phyloP scores from a whole-genome alignment of 176 grass and related monocot genomes.

The Ensete glaucum region DNA sequence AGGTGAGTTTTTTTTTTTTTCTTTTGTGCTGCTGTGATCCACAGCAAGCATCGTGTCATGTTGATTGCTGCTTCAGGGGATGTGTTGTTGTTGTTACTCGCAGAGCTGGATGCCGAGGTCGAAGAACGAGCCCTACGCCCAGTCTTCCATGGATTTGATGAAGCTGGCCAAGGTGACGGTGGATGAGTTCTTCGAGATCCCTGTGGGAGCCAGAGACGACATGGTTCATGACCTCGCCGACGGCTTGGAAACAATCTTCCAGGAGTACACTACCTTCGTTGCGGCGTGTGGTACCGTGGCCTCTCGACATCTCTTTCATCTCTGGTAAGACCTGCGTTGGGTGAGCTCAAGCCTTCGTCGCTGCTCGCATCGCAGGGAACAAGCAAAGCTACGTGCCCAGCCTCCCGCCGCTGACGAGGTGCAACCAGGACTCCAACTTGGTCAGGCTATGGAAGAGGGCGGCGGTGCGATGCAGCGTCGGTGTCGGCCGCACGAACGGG shows the following conservation, averaged over 20 bases:
- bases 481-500: background rate
- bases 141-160: slow-evolving; percentile 64
- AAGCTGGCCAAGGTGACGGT: slow-evolving; percentile 52
- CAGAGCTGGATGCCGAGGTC: slow-evolving; percentile 91
- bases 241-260: slow-evolving; percentile 55
- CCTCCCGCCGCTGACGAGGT: slow-evolving; percentile 65
- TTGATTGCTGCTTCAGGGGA: background rate
- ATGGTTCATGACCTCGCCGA: slow-evolving; percentile 64
- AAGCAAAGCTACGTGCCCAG: slow-evolving; percentile 70
- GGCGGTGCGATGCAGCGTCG: background rate
- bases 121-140: slow-evolving; percentile 60
- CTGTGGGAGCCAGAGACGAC: slow-evolving; percentile 50
- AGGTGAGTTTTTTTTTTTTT: slow-evolving; percentile 27
- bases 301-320: background rate
- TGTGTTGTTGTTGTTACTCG: background rate
- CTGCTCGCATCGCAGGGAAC: slow-evolving; percentile 34
- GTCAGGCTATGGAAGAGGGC: slow-evolving; percentile 14
- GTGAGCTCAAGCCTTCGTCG: background rate
- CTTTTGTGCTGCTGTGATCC: too few relatives aligned
- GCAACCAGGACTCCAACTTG: slow-evolving; percentile 77
- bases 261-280: slow-evolving; percentile 67
- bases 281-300: slow-evolving; percentile 55
- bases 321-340: background rate
- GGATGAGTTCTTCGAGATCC: slow-evolving; percentile 86
- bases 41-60: background rate